Conservation (phyloP, 495 filamentous ascomycete species). For the Lepidopterella palustris region DNA sequence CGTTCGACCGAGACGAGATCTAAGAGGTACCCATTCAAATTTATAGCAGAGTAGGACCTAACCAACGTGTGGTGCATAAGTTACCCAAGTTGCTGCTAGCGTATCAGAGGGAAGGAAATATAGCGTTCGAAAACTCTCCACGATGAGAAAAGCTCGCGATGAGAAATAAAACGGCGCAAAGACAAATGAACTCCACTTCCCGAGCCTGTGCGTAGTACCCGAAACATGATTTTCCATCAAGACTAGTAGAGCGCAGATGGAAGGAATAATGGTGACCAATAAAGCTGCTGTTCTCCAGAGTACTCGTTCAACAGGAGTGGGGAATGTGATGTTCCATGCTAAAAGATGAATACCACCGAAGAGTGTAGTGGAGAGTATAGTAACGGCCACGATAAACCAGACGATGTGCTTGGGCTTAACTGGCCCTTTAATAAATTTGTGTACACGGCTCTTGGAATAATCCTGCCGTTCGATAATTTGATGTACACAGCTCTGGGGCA, state of each 20-base stretch:
- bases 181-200: background rate
- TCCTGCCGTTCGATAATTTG: background rate
- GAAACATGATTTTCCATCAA: too few species aligned
- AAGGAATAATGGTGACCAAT: background rate
- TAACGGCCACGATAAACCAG: background rate
- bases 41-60: too few species aligned
- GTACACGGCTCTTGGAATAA: background rate
- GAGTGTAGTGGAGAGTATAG: background rate
- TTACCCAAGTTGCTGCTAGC: too few species aligned
- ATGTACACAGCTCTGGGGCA: background rate
- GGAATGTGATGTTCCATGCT: background rate
- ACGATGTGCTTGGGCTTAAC: background rate
- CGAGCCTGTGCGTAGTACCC: too few species aligned
- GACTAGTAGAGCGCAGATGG: too few species aligned
- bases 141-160: background rate
- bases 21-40: too few species aligned
- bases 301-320: background rate
- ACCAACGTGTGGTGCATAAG: too few species aligned
- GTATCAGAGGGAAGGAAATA: background rate
- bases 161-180: background rate
- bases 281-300: background rate
- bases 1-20: too few species aligned
- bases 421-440: background rate
- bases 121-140: background rate
- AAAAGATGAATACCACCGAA: background rate